Conservation (phyloP, 2,329 filamentous ascomycete genomes). For the Tolypocladium sp. region DNA sequence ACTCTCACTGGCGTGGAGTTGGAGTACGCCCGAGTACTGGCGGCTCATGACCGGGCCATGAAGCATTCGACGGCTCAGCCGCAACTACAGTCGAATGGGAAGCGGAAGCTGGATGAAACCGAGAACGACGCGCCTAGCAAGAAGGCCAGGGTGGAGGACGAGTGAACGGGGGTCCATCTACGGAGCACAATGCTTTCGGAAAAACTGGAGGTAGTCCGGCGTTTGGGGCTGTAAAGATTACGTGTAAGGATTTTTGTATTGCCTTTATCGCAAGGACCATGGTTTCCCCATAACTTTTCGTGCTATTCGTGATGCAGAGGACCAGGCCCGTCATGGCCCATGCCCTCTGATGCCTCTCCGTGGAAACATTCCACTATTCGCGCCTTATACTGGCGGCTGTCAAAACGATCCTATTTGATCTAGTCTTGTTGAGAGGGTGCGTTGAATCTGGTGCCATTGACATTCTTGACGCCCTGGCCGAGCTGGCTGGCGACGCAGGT, state of each 20-base stretch:
- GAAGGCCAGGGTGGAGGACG: conserved; percentile 32
- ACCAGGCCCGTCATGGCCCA: neutral
- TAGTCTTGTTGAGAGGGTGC: neutral
- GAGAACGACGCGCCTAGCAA: conserved; percentile 26
- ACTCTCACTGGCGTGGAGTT: conserved; percentile 59
- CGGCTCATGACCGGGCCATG: conserved; percentile 29
- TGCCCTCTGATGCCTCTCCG: neutral
- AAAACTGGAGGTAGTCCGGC: neutral
- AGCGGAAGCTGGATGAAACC: conserved; percentile 35
- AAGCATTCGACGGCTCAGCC: conserved; percentile 13
- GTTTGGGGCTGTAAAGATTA: neutral
- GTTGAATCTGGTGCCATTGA: conserved; percentile 22
- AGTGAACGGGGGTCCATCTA: conserved; percentile 5
- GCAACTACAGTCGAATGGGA: conserved; percentile 22
- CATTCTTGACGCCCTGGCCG: conserved; percentile 26
- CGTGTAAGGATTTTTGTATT: neutral
- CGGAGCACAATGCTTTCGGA: neutral
- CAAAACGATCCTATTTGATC: neutral
- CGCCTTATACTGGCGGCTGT: neutral
- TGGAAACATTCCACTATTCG: neutral
- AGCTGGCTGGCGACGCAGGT: conserved; percentile 61
- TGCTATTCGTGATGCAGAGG: neutral
- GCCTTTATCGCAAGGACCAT: neutral
- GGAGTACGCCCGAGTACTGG: conserved; percentile 62
- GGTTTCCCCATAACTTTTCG: neutral